Evolutionary conservation across 106 monocot species (phyloP).

Genomic region (Dioscorea zingiberensis): DNA sequence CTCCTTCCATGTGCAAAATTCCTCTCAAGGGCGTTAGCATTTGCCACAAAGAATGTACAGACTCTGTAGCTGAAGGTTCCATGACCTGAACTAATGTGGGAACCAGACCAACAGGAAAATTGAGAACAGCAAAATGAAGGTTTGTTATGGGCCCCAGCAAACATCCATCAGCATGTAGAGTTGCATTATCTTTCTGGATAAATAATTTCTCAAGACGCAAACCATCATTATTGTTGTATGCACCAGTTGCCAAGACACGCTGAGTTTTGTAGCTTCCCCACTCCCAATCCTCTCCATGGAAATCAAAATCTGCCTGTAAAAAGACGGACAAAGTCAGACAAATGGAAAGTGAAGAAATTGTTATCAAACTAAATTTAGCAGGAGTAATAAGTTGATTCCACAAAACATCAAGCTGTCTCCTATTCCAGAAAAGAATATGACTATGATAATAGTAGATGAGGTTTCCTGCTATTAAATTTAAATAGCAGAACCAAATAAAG

Average conservation of each 20-base stretch:
- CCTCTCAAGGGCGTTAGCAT: conserved; percentile 82
- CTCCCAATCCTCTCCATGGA: conserved; percentile 98
- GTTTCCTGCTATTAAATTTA: too few relatives aligned
- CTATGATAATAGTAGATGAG: too few relatives aligned
- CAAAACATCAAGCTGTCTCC: too few relatives aligned
- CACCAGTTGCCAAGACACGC: conserved; percentile 66
- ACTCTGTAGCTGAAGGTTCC: conserved; percentile 66
- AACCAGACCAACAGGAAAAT: conserved; percentile 90
- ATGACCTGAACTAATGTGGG: conserved; percentile 85
- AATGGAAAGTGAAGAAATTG: too few relatives aligned
- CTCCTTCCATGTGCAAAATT: conserved; percentile 99
- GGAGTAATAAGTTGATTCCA: too few relatives aligned
- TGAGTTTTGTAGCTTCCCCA: conserved; percentile 94
- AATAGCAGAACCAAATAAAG: too few relatives aligned
- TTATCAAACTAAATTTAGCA: too few relatives aligned
- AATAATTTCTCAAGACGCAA: conserved; percentile 90
- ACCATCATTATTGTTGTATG: conserved; percentile 90
- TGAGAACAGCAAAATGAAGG: conserved; percentile 98
- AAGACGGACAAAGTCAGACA: too few relatives aligned
- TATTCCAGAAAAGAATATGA: too few relatives aligned
- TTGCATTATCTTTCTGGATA: conserved; percentile 97
- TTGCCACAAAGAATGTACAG: conserved; percentile 69
- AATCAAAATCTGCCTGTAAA: conserved; percentile 91
- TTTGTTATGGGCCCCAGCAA: conserved; percentile 81
- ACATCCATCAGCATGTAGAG: conserved; percentile 97